Evolutionary conservation across 2,329 filamentous ascomycete genomes (phyloP).

Genomic region (Exserohilum rostratum): DNA sequence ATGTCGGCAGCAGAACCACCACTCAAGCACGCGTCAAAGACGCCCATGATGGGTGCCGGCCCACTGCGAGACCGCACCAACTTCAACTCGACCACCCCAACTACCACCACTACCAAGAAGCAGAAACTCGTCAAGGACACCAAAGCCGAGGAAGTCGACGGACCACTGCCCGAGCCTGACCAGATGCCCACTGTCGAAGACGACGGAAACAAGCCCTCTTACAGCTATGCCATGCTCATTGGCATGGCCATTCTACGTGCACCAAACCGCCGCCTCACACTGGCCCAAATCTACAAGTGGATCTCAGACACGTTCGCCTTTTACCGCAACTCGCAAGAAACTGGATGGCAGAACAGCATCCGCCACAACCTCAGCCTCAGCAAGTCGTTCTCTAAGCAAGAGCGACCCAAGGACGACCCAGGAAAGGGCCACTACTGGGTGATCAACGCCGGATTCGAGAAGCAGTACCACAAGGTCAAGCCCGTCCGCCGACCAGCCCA

Average conservation of each 20-base stretch:
- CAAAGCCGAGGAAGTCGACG: conserved; percentile 47
- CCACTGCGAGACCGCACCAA: conserved; percentile 69
- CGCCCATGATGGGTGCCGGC: conserved; percentile 73
- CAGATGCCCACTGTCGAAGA: conserved; percentile 84
- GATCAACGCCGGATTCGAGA: conserved; percentile 88
- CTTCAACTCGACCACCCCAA: not conserved
- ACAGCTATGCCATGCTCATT: conserved; percentile 94
- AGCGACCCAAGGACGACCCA: conserved; percentile 93
- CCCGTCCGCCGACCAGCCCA: conserved; percentile 63
- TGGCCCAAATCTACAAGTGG: conserved; percentile 98
- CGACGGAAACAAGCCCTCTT: conserved; percentile 84
- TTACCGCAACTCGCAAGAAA: conserved; percentile 77
- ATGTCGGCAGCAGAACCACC: conserved; percentile 36
- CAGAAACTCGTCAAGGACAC: conserved; percentile 62
- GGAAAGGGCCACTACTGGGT: conserved; percentile 98
- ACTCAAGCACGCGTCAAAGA: conserved; percentile 54
- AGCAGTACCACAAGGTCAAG: conserved; percentile 89
- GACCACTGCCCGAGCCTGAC: conserved; percentile 69
- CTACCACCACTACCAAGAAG: conserved; percentile 58
- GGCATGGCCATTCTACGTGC: conserved; percentile 95
- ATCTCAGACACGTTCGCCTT: conserved; percentile 94
- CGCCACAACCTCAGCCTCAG: conserved; percentile 96
- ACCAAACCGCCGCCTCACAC: conserved; percentile 79
- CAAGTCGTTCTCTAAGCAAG: conserved; percentile 95
- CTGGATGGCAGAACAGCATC: conserved; percentile 99